Percentiles rank a stretch among this genome's conserved stretches.
These are phyloP conservation scores for Boletellus ananiceps DNA, from an alignment of 768 basidiomycete genomes.

Conservation along the genomic window DNA sequence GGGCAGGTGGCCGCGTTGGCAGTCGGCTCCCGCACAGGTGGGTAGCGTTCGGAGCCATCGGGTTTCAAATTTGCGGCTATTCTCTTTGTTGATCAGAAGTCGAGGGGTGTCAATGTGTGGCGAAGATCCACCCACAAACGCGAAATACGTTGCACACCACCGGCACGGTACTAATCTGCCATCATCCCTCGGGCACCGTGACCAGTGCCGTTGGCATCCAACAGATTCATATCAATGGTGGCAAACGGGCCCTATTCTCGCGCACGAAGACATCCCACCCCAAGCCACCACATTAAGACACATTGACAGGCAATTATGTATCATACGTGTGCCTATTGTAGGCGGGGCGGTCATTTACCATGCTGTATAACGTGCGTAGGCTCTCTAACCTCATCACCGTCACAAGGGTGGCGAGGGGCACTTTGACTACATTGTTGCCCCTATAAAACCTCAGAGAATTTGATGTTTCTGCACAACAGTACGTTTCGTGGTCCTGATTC, in stretches of 20 bases:
- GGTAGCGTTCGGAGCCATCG: not conserved
- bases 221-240: conserved; percentile 4
- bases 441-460: conserved; percentile 18
- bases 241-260: not conserved
- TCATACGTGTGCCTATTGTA: conserved; percentile 14
- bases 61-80: not conserved
- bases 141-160: not conserved
- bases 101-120: too few species aligned
- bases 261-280: not conserved
- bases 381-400: not conserved
- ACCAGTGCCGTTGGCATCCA: not conserved
- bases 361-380: conserved; percentile 18
- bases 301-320: conserved; percentile 1
- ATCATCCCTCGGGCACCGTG: not conserved
- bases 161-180: not conserved
- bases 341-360: conserved; percentile 15
- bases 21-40: not conserved
- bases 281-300: conserved; percentile 3
- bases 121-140: too few species aligned
- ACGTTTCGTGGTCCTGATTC: not conserved
- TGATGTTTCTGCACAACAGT: not conserved
- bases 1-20: conserved; percentile 13
- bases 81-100: not conserved
- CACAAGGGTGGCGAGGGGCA: not conserved
- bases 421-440: not conserved